Conservation (phyloP, 2,329 filamentous ascomycete species). For the Ascocoryne sarcoides region DNA sequence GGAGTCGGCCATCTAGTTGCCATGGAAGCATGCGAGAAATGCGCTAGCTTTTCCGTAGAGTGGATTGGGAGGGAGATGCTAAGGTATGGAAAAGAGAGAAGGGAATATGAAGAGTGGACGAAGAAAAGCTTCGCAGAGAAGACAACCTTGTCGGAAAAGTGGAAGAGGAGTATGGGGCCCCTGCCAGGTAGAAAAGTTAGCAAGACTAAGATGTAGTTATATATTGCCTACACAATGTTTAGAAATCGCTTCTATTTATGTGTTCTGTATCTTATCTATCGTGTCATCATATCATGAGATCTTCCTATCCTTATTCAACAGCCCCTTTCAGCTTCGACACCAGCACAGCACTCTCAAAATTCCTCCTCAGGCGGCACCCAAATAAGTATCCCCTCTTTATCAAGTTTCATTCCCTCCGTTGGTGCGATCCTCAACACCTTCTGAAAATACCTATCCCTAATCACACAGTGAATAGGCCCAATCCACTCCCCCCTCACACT, state of each 20-base stretch:
- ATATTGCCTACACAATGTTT: too few species aligned
- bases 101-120: slow-evolving; percentile 44
- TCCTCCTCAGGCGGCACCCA: slow-evolving; percentile 45
- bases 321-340: too few species aligned
- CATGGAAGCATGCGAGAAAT: slow-evolving; percentile 64
- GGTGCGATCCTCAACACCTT: slow-evolving; percentile 77
- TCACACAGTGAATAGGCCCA: slow-evolving; percentile 57
- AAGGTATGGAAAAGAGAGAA: slow-evolving; percentile 48
- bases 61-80: slow-evolving; percentile 51
- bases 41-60: slow-evolving; percentile 49
- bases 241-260: too few species aligned
- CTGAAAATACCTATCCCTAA: slow-evolving; percentile 87
- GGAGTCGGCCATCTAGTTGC: slow-evolving; percentile 71
- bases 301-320: too few species aligned
- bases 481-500: slow-evolving; percentile 59
- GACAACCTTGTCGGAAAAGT: slow-evolving; percentile 45
- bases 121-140: slow-evolving; percentile 42
- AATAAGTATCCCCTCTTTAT: slow-evolving; percentile 54
- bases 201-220: slow-evolving; percentile 12
- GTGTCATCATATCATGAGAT: slow-evolving; percentile 6
- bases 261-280: slow-evolving; percentile 2
- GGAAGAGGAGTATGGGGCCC: slow-evolving; percentile 28
- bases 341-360: slow-evolving; percentile 7
- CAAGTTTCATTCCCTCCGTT: slow-evolving; percentile 60
- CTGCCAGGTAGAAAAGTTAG: slow-evolving; percentile 6